A percentile compares a stretch with the other conserved stretches of the same genome.
Evolutionary conservation across 495 filamentous ascomycete genomes (phyloP).

Genomic region (Penicillium macrosclerotiorum): DNA sequence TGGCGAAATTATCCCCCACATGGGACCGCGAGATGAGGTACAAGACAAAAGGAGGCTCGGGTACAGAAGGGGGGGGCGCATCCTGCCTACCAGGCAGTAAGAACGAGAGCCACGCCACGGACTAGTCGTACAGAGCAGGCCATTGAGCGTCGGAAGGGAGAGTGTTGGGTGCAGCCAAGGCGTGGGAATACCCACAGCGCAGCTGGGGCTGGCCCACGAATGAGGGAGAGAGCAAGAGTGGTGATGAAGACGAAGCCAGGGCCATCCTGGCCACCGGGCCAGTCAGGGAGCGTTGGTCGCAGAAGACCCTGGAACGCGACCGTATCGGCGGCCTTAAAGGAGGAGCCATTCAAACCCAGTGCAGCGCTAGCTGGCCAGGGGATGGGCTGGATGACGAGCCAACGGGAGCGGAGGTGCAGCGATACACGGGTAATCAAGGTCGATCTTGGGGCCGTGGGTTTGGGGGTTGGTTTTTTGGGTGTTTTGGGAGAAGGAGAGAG

Average conservation of each 20-base stretch:
- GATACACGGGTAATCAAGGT: slow-evolving; percentile 19
- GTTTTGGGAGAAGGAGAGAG: too few species aligned
- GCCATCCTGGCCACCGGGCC: slow-evolving; percentile 24
- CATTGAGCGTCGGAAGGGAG: background rate
- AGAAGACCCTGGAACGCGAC: slow-evolving; percentile 30
- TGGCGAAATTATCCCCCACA: slow-evolving; percentile 23
- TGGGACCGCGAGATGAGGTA: slow-evolving; percentile 18
- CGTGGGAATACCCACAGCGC: slow-evolving; percentile 12
- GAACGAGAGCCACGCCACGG: too few species aligned
- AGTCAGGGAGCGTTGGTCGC: slow-evolving; percentile 20
- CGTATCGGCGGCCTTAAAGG: slow-evolving; percentile 21
- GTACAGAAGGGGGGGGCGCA: background rate
- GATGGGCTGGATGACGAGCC: slow-evolving; percentile 18
- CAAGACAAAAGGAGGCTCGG: slow-evolving; percentile 28
- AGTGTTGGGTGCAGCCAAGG: slow-evolving; percentile 2
- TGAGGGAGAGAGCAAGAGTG: slow-evolving; percentile 6
- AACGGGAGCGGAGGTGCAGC: slow-evolving; percentile 12
- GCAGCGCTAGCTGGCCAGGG: slow-evolving; percentile 22
- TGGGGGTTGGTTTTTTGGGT: too few species aligned
- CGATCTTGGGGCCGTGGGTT: slow-evolving; percentile 19
- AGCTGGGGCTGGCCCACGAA: slow-evolving; percentile 15
- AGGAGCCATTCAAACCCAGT: slow-evolving; percentile 20
- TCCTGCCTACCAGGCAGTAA: too few species aligned
- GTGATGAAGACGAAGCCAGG: slow-evolving; percentile 29
- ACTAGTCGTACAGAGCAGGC: background rate